Evolutionary conservation across 192 early-diverging fungal species (phyloP).

Genomic region (Piromyces sp.): DNA sequence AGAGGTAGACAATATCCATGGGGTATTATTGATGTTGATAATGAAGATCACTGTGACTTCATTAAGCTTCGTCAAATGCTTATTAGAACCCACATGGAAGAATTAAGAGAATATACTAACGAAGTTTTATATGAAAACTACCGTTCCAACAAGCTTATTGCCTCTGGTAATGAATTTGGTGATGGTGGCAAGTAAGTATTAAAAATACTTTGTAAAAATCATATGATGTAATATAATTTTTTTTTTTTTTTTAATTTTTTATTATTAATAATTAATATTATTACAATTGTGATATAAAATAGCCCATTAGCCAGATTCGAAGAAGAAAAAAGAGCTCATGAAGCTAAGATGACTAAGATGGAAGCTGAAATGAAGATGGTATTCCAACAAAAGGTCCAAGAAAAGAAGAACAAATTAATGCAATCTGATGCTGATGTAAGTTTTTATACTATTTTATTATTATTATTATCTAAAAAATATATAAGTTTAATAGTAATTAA

Average conservation of each 20-base stretch:
- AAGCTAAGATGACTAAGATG: constrained; percentile 94
- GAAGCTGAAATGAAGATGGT: constrained; percentile 97
- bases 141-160: neutral
- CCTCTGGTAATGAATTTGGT: constrained; percentile 3
- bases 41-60: constrained; percentile 7
- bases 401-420: constrained; percentile 96
- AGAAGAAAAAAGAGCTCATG: constrained; percentile 78
- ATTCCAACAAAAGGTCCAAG: constrained; percentile 96
- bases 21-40: constrained; percentile 7
- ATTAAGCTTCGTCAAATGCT: constrained; percentile 5
- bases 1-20: constrained; percentile 4
- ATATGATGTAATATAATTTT: too few species aligned
- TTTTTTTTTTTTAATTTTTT: too few species aligned
- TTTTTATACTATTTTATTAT: too few species aligned
- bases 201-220: too few species aligned
- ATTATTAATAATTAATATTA: too few species aligned
- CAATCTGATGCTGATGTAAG: constrained; percentile 76
- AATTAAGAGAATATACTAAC: constrained; percentile 4
- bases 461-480: too few species aligned
- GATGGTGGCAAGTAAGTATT: constrained; percentile 2
- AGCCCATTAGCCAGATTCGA: constrained; percentile 67
- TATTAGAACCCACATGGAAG: constrained; percentile 6
- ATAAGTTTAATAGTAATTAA: too few species aligned
- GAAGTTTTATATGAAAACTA: constrained; percentile 4
- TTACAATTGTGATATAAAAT: too few species aligned